These are phyloP conservation scores for Pyrenopolyporus hunteri DNA, from an alignment of 495 filamentous ascomycete species.

Conservation along the genomic window DNA sequence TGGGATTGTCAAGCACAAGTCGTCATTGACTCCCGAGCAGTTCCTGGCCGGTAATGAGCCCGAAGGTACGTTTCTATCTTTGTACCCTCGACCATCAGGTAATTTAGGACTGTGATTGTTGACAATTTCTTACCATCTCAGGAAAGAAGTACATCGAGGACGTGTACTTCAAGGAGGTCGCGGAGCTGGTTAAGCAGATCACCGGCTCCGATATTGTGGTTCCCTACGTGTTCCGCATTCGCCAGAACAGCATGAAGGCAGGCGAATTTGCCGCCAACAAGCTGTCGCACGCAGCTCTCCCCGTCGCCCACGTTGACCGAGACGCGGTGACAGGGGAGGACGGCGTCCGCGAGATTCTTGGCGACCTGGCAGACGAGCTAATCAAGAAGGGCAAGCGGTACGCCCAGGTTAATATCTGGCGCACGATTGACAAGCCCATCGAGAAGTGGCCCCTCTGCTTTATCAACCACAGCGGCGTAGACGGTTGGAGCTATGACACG, in stretches of 20 bases:
- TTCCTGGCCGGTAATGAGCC: conserved; percentile 38
- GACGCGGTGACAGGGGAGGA: conserved; percentile 52
- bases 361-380: conserved; percentile 73
- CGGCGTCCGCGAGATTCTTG: conserved; percentile 70
- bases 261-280: conserved; percentile 35
- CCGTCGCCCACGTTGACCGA: conserved; percentile 43
- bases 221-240: conserved; percentile 41
- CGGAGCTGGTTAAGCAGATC: conserved; percentile 39
- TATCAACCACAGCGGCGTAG: conserved; percentile 35
- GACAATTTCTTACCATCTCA: neutral
- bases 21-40: conserved; percentile 38
- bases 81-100: neutral
- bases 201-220: conserved; percentile 36
- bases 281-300: conserved; percentile 38
- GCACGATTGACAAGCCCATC: conserved; percentile 38
- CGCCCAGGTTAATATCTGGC: conserved; percentile 60
- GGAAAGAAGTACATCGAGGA: conserved; percentile 40
- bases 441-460: conserved; percentile 42
- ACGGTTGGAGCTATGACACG: conserved; percentile 34
- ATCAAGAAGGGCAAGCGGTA: conserved; percentile 71
- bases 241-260: conserved; percentile 38
- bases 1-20: conserved; percentile 40
- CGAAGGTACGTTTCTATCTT: conserved; percentile 30
- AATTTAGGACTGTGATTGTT: neutral
- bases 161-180: conserved; percentile 41